Evolutionary conservation across 306 rosid species (phyloP).

Genomic region (Dalbergia cochinchinensis): DNA sequence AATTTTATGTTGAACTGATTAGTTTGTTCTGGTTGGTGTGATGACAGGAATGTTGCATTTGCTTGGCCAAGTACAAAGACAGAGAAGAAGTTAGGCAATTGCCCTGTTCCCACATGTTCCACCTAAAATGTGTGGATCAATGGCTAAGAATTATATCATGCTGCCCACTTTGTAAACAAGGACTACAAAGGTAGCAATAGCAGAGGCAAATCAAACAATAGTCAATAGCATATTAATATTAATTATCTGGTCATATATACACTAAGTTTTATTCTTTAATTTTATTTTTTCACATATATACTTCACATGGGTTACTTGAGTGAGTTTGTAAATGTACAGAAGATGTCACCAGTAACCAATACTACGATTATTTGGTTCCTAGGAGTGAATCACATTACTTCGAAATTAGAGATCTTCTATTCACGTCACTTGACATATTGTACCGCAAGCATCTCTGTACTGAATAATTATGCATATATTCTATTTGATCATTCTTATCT

Average conservation of each 20-base stretch:
- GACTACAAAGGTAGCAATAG: slow-evolving; percentile 61
- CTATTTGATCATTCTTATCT: not conserved
- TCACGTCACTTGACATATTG: slow-evolving; percentile 4
- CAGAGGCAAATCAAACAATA: not conserved
- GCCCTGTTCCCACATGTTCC: slow-evolving; percentile 85
- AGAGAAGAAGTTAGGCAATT: slow-evolving; percentile 81
- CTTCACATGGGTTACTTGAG: slow-evolving; percentile 71
- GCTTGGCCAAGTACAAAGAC: slow-evolving; percentile 82
- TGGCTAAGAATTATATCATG: slow-evolving; percentile 87
- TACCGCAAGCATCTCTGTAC: slow-evolving; percentile 6
- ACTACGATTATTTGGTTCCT: slow-evolving; percentile 25
- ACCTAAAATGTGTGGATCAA: slow-evolving; percentile 90
- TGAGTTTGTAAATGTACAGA: slow-evolving; percentile 68
- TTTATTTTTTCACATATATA: not conserved
- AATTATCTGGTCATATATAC: not conserved
- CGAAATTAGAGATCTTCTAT: not conserved
- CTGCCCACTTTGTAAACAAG: slow-evolving; percentile 95
- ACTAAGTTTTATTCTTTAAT: not conserved
- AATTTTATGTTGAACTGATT: not conserved
- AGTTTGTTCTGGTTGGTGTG: slow-evolving; percentile 18
- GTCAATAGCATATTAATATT: slow-evolving; percentile 7
- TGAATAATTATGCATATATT: not conserved
- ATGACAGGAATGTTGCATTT: slow-evolving; percentile 89
- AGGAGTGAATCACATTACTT: slow-evolving; percentile 35
- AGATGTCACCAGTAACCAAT: slow-evolving; percentile 70